Evolutionary conservation across 2,329 filamentous ascomycete genomes (phyloP).

Genomic region (Fusarium brachygibbosum): DNA sequence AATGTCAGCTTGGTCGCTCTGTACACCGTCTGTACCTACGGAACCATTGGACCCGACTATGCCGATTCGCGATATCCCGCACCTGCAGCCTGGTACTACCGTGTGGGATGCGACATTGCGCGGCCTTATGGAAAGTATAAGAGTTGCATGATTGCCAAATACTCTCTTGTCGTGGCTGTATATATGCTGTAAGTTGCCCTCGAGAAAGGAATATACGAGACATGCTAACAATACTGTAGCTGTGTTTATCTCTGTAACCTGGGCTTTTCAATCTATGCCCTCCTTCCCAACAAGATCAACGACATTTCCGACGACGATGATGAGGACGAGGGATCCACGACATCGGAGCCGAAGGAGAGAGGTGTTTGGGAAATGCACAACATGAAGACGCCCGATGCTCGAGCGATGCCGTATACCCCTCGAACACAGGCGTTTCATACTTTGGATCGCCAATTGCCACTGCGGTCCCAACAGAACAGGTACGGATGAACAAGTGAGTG

Average conservation of each 20-base stretch:
- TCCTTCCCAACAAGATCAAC: slow-evolving; percentile 69
- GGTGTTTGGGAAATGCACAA: slow-evolving; percentile 71
- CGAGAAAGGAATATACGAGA: background rate
- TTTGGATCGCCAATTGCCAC: slow-evolving; percentile 69
- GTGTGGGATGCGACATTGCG: slow-evolving; percentile 75
- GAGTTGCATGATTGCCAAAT: slow-evolving; percentile 77
- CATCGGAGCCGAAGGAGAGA: slow-evolving; percentile 56
- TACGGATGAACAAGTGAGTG: slow-evolving; percentile 26
- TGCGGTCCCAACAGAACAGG: slow-evolving; percentile 56
- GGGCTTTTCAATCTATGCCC: slow-evolving; percentile 69
- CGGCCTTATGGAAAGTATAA: slow-evolving; percentile 64
- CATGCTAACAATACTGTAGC: slow-evolving; percentile 55
- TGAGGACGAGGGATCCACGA: slow-evolving; percentile 56
- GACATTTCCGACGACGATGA: slow-evolving; percentile 61
- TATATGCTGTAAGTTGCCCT: slow-evolving; percentile 73
- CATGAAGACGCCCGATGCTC: slow-evolving; percentile 56
- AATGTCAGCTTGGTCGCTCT: slow-evolving; percentile 71
- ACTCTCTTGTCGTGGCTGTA: slow-evolving; percentile 72
- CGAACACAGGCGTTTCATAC: slow-evolving; percentile 77
- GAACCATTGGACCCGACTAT: slow-evolving; percentile 80
- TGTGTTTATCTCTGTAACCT: slow-evolving; percentile 71
- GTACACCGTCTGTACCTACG: slow-evolving; percentile 75
- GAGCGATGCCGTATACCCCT: slow-evolving; percentile 69
- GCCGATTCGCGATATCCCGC: slow-evolving; percentile 74
- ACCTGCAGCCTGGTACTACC: slow-evolving; percentile 79